A percentile compares a stretch with the other conserved stretches of the same genome.
Conservation (phyloP, 768 basidiomycete genomes). For the Termitomyces sp. region DNA sequence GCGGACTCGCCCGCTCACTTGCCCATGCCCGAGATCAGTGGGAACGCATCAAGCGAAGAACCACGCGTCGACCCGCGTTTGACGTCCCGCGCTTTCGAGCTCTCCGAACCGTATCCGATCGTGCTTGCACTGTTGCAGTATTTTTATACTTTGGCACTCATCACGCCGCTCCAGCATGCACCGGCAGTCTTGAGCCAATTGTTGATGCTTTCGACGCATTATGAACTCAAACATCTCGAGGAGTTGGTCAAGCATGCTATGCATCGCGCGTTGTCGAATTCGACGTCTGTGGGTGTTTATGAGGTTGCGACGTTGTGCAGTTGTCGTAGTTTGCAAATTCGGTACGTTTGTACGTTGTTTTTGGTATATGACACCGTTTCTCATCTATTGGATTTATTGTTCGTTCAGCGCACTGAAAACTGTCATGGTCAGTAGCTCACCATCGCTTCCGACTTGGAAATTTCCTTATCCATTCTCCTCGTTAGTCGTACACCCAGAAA, state of each 20-base stretch:
- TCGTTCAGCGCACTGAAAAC: conserved; percentile 64
- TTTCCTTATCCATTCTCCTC: conserved; percentile 9
- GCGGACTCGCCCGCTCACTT: conserved; percentile 51
- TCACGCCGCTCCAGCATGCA: conserved; percentile 88
- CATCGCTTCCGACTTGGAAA: not conserved
- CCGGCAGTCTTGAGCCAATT: conserved; percentile 87
- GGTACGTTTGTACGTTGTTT: conserved; percentile 36
- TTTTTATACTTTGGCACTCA: conserved; percentile 80
- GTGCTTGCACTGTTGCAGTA: conserved; percentile 89
- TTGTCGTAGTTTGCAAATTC: conserved; percentile 83
- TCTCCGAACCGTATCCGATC: conserved; percentile 89
- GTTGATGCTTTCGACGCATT: conserved; percentile 77
- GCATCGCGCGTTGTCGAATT: conserved; percentile 81
- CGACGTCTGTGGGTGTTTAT: conserved; percentile 86
- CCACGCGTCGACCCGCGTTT: conserved; percentile 71
- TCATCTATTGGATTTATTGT: conserved; percentile 12
- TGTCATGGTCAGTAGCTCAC: conserved; percentile 56
- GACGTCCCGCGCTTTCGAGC: conserved; percentile 68
- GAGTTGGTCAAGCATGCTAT: conserved; percentile 88
- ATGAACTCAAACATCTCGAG: conserved; percentile 70
- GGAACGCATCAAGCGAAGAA: conserved; percentile 40
- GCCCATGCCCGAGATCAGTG: conserved; percentile 55
- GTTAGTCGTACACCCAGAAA: conserved; percentile 74
- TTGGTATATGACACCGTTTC: conserved; percentile 4
- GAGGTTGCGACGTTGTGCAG: conserved; percentile 92